These are phyloP conservation scores for Austroboletus eburneus DNA, from an alignment of 768 basidiomycete species.

Conservation along the genomic window DNA sequence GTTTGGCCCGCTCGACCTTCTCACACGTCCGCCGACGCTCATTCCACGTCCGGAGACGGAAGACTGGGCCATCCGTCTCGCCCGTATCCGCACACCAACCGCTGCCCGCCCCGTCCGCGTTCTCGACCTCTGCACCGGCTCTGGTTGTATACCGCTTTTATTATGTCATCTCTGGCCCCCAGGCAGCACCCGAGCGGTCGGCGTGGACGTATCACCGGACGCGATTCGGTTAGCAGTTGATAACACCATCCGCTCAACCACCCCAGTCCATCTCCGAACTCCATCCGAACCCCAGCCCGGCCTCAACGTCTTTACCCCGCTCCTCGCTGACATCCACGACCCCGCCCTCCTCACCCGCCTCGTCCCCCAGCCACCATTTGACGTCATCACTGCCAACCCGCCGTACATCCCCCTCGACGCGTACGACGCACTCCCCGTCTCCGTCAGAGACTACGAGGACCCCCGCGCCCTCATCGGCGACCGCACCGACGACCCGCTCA, in stretches of 20 bases:
- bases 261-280: not conserved
- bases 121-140: conserved; percentile 90
- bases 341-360: conserved; percentile 23
- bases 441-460: conserved; percentile 80
- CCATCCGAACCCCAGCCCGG: not conserved
- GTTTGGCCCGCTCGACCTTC: conserved; percentile 79
- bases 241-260: conserved; percentile 35
- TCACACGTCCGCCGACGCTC: conserved; percentile 72
- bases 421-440: conserved; percentile 58
- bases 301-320: conserved; percentile 35
- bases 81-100: conserved; percentile 40
- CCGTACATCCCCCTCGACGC: conserved; percentile 76
- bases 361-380: conserved; percentile 49
- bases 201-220: conserved; percentile 62
- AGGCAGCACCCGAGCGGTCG: conserved; percentile 51
- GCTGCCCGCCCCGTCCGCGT: conserved; percentile 36
- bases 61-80: conserved; percentile 66
- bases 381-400: conserved; percentile 81
- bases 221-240: conserved; percentile 51
- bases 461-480: conserved; percentile 78
- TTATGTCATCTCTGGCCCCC: conserved; percentile 63
- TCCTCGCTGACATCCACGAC: conserved; percentile 44
- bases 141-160: conserved; percentile 88
- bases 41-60: conserved; percentile 97
- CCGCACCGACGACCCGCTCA: conserved; percentile 33